Percentiles rank a stretch among this genome's conserved stretches.
Conservation (phyloP, 495 filamentous ascomycete species). For the Cudoniella acicularis region DNA sequence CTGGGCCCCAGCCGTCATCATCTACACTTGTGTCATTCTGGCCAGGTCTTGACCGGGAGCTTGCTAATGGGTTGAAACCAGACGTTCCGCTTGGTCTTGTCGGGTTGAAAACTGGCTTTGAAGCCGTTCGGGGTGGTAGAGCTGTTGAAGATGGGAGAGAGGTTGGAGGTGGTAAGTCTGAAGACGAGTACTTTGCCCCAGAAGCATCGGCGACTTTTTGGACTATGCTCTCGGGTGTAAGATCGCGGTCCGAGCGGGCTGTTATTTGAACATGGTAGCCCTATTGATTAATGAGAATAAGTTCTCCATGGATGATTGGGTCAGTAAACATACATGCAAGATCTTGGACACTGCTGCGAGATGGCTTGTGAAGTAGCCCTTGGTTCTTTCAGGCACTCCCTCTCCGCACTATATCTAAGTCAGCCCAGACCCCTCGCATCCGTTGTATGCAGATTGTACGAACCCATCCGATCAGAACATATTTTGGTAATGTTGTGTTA, state of each 20-base stretch:
- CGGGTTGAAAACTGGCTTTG: slow-evolving; percentile 87
- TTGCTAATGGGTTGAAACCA: slow-evolving; percentile 61
- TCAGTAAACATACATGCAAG: slow-evolving; percentile 61
- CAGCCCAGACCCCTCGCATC: not conserved
- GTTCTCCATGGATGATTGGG: not conserved
- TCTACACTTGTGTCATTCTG: slow-evolving; percentile 45
- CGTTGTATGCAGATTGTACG: slow-evolving; percentile 4
- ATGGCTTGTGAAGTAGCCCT: slow-evolving; percentile 97
- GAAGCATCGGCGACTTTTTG: slow-evolving; percentile 96
- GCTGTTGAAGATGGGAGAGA: slow-evolving; percentile 38
- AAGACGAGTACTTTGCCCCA: slow-evolving; percentile 76
- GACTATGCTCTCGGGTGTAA: slow-evolving; percentile 81
- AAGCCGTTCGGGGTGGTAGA: slow-evolving; percentile 64
- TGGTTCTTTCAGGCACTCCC: slow-evolving; percentile 95
- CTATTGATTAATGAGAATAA: slow-evolving; percentile 32
- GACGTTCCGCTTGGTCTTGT: slow-evolving; percentile 61
- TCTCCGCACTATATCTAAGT: slow-evolving; percentile 67
- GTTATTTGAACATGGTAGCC: slow-evolving; percentile 98
- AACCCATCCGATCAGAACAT: slow-evolving; percentile 87
- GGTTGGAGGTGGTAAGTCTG: slow-evolving; percentile 54
- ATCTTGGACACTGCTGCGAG: slow-evolving; percentile 82
- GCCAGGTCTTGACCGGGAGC: slow-evolving; percentile 44
- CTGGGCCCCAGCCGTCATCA: slow-evolving; percentile 89
- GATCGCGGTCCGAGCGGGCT: slow-evolving; percentile 82
- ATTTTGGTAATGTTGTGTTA: slow-evolving; percentile 88